Conservation (phyloP, 371 early-diverging fungal species). For the Saksenaea vasiformis region DNA sequence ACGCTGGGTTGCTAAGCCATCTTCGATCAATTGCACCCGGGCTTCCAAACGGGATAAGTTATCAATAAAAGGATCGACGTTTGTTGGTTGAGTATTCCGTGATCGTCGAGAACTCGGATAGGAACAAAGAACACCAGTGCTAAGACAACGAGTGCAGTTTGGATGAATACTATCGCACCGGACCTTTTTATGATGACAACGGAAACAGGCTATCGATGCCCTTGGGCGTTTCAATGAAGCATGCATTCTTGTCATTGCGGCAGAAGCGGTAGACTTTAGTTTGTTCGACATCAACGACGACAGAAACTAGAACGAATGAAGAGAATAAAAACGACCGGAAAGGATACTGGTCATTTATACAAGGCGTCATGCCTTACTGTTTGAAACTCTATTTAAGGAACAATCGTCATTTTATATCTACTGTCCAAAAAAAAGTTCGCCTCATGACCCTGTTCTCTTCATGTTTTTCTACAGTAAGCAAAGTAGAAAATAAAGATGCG, state of each 20-base stretch:
- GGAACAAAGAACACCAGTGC: conserved; percentile 40
- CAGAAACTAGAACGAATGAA: neutral
- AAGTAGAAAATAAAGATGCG: too few relatives aligned
- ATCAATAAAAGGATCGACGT: conserved; percentile 48
- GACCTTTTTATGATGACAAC: conserved; percentile 48
- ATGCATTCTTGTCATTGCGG: conserved; percentile 24
- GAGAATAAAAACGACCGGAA: neutral
- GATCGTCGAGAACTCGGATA: conserved; percentile 49
- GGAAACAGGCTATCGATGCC: conserved; percentile 43
- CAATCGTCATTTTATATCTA: neutral
- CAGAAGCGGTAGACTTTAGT: neutral
- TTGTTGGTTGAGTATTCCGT: conserved; percentile 44
- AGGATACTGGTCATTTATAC: neutral
- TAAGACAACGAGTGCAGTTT: conserved; percentile 41
- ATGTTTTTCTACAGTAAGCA: neutral
- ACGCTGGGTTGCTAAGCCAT: conserved; percentile 29
- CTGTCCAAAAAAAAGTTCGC: neutral
- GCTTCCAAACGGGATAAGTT: conserved; percentile 39
- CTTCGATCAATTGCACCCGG: conserved; percentile 38
- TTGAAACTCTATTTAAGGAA: neutral
- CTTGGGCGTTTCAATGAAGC: conserved; percentile 36
- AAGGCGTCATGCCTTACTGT: neutral
- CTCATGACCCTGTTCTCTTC: neutral
- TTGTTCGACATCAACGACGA: conserved; percentile 9
- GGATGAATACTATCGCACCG: conserved; percentile 48